These are phyloP conservation scores for Penicillium riverlandense DNA, from an alignment of 495 filamentous ascomycete species.

Conservation along the genomic window DNA sequence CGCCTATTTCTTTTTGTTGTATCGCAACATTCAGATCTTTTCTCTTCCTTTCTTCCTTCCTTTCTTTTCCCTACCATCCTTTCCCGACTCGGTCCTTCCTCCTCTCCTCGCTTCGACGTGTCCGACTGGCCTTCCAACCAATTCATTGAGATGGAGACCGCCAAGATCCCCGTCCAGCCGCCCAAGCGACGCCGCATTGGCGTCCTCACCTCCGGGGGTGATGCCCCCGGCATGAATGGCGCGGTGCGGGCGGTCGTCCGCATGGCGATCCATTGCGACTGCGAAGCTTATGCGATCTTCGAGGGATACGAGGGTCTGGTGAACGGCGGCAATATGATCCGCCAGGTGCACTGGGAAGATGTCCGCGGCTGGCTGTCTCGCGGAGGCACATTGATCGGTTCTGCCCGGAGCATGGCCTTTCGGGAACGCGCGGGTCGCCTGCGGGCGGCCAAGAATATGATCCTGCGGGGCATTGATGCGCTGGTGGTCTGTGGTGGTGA, in stretches of 20 bases:
- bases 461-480: constrained; percentile 88
- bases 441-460: constrained; percentile 84
- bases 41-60: constrained; percentile 6
- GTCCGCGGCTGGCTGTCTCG: constrained; percentile 92
- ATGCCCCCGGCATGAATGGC: constrained; percentile 97
- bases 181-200: constrained; percentile 73
- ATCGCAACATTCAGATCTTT: constrained; percentile 8
- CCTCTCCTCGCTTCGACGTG: constrained; percentile 5
- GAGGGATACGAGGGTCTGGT: constrained; percentile 98
- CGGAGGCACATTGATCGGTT: constrained; percentile 95
- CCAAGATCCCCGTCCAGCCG: constrained; percentile 25
- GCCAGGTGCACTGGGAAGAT: constrained; percentile 84
- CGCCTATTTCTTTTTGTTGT: constrained; percentile 1
- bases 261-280: constrained; percentile 79
- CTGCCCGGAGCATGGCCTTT: constrained; percentile 85
- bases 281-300: constrained; percentile 82
- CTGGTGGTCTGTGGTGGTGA: constrained; percentile 97
- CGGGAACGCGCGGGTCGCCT: constrained; percentile 78
- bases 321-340: constrained; percentile 78
- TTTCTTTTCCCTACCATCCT: constrained; percentile 1
- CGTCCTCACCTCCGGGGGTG: constrained; percentile 94
- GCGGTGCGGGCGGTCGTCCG: constrained; percentile 90
- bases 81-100: constrained; percentile 3
- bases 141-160: constrained; percentile 26
- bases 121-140: constrained; percentile 7